These are phyloP conservation scores for Strobilomyces confusus DNA, from an alignment of 768 basidiomycete genomes.

Conservation along the genomic window DNA sequence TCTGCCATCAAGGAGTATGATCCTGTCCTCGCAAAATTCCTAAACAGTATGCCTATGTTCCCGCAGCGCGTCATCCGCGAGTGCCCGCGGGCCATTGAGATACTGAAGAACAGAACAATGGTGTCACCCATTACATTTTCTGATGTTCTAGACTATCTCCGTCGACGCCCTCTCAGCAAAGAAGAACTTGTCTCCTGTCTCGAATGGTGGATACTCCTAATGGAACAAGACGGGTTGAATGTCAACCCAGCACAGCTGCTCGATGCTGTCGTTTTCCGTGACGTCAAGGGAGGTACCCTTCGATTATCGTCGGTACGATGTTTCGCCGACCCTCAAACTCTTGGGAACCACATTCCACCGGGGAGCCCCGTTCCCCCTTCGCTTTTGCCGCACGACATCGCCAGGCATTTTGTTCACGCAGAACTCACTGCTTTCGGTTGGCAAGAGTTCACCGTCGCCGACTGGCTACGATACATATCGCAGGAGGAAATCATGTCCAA, in stretches of 20 bases:
- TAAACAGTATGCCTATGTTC: not conserved
- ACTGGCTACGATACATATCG: no score
- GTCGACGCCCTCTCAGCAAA: conserved; percentile 62
- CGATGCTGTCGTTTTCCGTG: conserved; percentile 60
- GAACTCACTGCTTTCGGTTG: conserved; percentile 67
- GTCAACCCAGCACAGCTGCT: conserved; percentile 49
- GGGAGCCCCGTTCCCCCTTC: conserved; percentile 11
- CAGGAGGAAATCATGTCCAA: no score
- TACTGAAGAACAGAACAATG: conserved; percentile 59
- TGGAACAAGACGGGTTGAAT: conserved; percentile 32
- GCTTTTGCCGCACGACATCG: conserved; percentile 10
- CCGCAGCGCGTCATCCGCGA: conserved; percentile 50
- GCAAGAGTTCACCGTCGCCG: conserved; percentile 52
- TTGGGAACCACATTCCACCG: conserved; percentile 45
- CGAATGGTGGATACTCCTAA: conserved; percentile 70
- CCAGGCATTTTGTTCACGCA: conserved; percentile 48
- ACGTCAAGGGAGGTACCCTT: conserved; percentile 51
- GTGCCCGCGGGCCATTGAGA: conserved; percentile 63
- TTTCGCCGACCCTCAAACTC: conserved; percentile 62
- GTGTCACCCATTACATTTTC: conserved; percentile 40
- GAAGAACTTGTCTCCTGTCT: conserved; percentile 76
- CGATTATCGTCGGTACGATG: conserved; percentile 67
- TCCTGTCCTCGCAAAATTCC: conserved; percentile 29
- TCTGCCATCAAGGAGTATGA: not conserved
- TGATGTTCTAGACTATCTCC: conserved; percentile 81